Evolutionary conservation across 2,329 filamentous ascomycete genomes (phyloP).

Genomic region (Fusarium humuli): DNA sequence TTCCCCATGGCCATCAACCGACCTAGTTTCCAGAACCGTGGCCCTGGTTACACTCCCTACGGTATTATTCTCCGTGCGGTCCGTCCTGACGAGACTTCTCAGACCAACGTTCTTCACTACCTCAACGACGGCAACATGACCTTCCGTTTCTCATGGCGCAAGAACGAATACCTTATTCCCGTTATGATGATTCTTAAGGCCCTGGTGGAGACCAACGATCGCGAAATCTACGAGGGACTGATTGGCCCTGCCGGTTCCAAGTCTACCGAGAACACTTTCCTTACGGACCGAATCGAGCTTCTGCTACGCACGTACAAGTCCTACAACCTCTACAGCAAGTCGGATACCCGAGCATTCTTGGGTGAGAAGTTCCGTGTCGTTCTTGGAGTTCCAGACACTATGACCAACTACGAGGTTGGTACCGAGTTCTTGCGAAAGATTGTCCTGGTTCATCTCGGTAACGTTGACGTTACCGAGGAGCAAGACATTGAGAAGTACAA

Average conservation of each 20-base stretch:
- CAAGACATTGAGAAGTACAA: slow-evolving; percentile 94
- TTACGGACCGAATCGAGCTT: slow-evolving; percentile 93
- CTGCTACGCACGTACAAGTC: slow-evolving; percentile 92
- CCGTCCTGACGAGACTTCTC: slow-evolving; percentile 95
- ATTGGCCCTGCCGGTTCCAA: slow-evolving; percentile 82
- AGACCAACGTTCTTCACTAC: slow-evolving; percentile 97
- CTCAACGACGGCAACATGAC: slow-evolving; percentile 95
- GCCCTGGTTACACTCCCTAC: slow-evolving; percentile 86
- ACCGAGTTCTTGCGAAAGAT: slow-evolving; percentile 91
- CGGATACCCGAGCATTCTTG: slow-evolving; percentile 85
- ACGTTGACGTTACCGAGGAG: slow-evolving; percentile 82
- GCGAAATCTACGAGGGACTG: slow-evolving; percentile 94
- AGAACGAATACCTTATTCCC: slow-evolving; percentile 95
- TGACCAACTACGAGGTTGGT: slow-evolving; percentile 89
- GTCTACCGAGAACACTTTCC: slow-evolving; percentile 86
- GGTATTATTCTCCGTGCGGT: slow-evolving; percentile 94
- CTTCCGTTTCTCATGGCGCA: slow-evolving; percentile 97
- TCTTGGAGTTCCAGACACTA: slow-evolving; percentile 83
- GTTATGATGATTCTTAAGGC: slow-evolving; percentile 98
- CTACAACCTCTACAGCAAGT: slow-evolving; percentile 84
- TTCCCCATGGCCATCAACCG: slow-evolving; percentile 95
- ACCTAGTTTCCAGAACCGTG: slow-evolving; percentile 88
- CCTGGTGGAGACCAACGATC: slow-evolving; percentile 93
- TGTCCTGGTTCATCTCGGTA: slow-evolving; percentile 91
- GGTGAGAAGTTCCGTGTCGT: slow-evolving; percentile 93